These are phyloP conservation scores for Mycena sanguinolenta DNA, from an alignment of 768 basidiomycete species.

Conservation along the genomic window DNA sequence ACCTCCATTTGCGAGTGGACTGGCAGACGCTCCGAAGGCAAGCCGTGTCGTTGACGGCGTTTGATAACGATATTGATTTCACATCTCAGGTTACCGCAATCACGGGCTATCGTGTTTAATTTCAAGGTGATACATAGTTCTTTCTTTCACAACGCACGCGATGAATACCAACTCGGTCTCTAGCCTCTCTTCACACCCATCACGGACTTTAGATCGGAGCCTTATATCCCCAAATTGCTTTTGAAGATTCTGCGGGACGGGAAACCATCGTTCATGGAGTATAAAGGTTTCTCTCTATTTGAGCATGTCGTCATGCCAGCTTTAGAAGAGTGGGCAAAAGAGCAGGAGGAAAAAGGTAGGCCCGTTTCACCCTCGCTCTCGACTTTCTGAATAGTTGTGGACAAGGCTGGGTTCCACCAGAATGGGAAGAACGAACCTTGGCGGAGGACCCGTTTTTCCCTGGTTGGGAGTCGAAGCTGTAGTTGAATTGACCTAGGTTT, in stretches of 20 bases:
- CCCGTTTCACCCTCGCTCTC: too few relatives aligned
- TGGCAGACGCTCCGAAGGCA: conserved; percentile 63
- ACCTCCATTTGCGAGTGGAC: conserved; percentile 63
- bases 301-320: conserved; percentile 62
- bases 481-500: background rate
- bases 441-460: conserved; percentile 67
- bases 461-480: conserved; percentile 50
- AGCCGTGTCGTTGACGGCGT: too few relatives aligned
- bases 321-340: conserved; percentile 59
- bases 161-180: conserved; percentile 46
- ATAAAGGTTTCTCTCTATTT: conserved; percentile 58
- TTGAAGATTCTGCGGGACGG: conserved; percentile 59
- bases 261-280: conserved; percentile 54
- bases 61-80: too few relatives aligned
- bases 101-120: conserved; percentile 65
- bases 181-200: conserved; percentile 65
- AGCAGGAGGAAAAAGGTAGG: conserved; percentile 62
- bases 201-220: conserved; percentile 57
- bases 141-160: background rate
- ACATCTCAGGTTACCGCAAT: conserved; percentile 54
- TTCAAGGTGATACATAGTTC: conserved; percentile 45
- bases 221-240: conserved; percentile 61
- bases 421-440: conserved; percentile 64
- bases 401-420: conserved; percentile 60
- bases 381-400: too few relatives aligned